Base-by-base conservation (phyloP, 257 asterid genomes). In the Plantago ovata region DNA sequence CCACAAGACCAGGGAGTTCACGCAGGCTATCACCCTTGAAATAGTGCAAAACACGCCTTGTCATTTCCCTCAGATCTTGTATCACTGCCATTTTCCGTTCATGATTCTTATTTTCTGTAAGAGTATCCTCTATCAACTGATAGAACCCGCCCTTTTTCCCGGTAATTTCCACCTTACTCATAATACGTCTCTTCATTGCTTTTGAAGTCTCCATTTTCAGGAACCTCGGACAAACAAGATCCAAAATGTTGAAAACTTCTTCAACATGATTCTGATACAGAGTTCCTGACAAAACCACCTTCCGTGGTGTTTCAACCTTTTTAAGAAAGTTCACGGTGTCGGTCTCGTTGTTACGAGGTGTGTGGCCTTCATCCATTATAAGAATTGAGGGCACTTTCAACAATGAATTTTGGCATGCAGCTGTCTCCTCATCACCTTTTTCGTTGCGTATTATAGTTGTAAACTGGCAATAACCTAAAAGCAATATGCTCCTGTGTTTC, bases 281-380 rank as follows among this genome's bases (percentile, higher is more conserved):
- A 6, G 99, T 93, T 53, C 99, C 99, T 13, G 99, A 93, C 10
- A 89, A 94, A 54, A 93, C 99, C 49, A 93, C 96, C 70, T 93
- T 89, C 56, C 95, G 73, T 43, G 83, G 67, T 23, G 99, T 93
- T 76, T 84, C 86, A 9, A 93, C 84, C 80, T 84, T 84, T 73
- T 86, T 91, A 23, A 93, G 94, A 48, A 95, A 89, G 13, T 87
- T 89, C 79, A 89, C 56, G 38, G 89, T 79, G 69, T 89, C 95
- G 3, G 99, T 93, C 56, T 89, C 97, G 67, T 80, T 89, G 73
- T 93, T 93, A 58, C 97, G 66, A 7, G 99, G 96, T 0, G 95
- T 89, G 75, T 93, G 99, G 4, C 99, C 99, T 78, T 93, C 99
- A 55, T 93, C 99, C 62, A 89, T 63, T 56, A 93, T 89, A 51